Evolutionary conservation across 2,329 filamentous ascomycete species (phyloP).

Genomic region (Apiospora arundinis): DNA sequence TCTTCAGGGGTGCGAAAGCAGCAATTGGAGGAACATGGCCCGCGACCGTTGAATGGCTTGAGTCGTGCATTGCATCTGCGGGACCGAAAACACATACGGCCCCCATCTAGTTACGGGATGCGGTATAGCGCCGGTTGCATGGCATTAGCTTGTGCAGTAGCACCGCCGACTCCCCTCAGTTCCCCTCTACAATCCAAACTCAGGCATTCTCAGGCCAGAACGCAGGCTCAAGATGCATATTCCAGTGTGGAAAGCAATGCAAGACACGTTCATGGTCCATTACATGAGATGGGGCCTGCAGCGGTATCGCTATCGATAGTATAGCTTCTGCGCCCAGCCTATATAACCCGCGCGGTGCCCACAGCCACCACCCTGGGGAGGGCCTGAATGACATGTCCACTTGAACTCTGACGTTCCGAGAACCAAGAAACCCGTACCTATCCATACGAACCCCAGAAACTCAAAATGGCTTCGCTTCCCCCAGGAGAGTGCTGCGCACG

Average conservation of each 20-base stretch:
- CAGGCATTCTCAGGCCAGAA: background rate
- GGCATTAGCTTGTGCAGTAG: background rate
- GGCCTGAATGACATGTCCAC: background rate
- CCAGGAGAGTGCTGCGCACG: slow-evolving; percentile 16
- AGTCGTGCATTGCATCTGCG: background rate
- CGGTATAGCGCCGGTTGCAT: background rate
- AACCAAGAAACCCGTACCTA: background rate
- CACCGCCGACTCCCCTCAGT: background rate
- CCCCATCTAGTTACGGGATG: background rate
- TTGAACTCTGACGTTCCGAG: background rate
- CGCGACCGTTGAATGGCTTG: background rate
- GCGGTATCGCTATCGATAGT: background rate
- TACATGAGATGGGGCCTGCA: background rate
- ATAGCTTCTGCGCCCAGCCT: background rate
- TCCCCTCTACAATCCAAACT: background rate
- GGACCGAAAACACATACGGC: background rate
- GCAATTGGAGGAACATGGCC: no score
- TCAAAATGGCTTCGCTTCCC: slow-evolving; percentile 11
- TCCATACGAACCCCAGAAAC: background rate
- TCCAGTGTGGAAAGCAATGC: background rate
- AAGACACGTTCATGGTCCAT: background rate
- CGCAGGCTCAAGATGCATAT: background rate
- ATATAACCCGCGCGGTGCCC: background rate
- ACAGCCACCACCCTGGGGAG: background rate
- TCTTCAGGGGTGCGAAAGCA: no score